A percentile compares a stretch with the other conserved stretches of the same genome.
These are phyloP conservation scores for Macadamia tetraphylla DNA, from an alignment of 164 flowering plant genomes.

Conservation along the genomic window DNA sequence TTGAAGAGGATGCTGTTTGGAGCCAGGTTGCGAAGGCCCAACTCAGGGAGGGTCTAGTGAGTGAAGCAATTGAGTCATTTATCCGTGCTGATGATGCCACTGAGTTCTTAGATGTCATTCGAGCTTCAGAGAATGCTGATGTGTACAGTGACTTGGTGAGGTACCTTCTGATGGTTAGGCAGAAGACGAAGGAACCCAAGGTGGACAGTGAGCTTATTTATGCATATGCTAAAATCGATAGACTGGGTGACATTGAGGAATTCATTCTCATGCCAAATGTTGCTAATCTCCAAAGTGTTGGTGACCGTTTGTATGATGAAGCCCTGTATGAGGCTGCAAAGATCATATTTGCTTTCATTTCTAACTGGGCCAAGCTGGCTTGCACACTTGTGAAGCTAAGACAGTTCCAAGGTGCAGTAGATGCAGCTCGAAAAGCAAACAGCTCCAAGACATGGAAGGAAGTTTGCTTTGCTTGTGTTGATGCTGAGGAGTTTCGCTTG, in stretches of 20 bases:
- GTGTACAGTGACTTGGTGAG: constrained; percentile 73
- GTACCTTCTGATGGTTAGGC: constrained; percentile 78
- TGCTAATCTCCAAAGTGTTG: constrained; percentile 66
- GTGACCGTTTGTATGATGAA: neutral
- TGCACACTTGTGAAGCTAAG: neutral
- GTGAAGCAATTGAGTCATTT: constrained; percentile 85
- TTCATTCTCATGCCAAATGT: constrained; percentile 89
- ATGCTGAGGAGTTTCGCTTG: constrained; percentile 1
- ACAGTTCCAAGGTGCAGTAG: constrained; percentile 1
- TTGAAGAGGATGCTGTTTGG: constrained; percentile 91
- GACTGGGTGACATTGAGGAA: constrained; percentile 74
- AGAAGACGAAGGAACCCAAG: constrained; percentile 74
- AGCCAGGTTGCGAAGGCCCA: constrained; percentile 89
- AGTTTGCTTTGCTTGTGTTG: constrained; percentile 2
- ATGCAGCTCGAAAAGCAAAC: neutral
- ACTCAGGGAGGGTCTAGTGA: constrained; percentile 65
- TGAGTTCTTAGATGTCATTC: constrained; percentile 67
- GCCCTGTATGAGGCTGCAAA: neutral
- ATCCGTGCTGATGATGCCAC: constrained; percentile 85
- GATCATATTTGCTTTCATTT: neutral
- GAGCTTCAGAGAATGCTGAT: constrained; percentile 63
- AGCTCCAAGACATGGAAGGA: neutral
- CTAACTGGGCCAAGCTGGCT: neutral
- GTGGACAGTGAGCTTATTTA: constrained; percentile 82
- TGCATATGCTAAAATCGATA: constrained; percentile 85